These are phyloP conservation scores for Aureobasidium musti DNA, from an alignment of 2,329 filamentous ascomycete species.

Conservation along the genomic window DNA sequence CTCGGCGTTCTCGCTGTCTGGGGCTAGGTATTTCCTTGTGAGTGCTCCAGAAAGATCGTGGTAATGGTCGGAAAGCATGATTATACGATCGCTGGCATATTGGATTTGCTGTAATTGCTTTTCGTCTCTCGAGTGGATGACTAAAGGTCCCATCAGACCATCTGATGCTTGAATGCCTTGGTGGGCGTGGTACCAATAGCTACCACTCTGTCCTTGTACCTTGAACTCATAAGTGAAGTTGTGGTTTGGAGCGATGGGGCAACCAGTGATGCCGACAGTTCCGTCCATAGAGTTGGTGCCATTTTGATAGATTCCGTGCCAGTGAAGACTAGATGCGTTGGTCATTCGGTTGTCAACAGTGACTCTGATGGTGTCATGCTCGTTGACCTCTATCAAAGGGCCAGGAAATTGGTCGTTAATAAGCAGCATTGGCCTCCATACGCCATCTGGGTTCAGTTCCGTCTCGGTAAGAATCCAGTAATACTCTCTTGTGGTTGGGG, in stretches of 20 bases:
- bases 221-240: slow-evolving; percentile 65
- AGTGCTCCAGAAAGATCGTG: slow-evolving; percentile 56
- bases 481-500: slow-evolving; percentile 58
- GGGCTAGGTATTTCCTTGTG: slow-evolving; percentile 56
- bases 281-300: slow-evolving; percentile 69
- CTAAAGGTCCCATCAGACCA: slow-evolving; percentile 62
- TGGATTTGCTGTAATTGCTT: slow-evolving; percentile 46
- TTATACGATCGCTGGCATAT: slow-evolving; percentile 58
- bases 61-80: slow-evolving; percentile 69
- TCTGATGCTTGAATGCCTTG: slow-evolving; percentile 61
- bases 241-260: slow-evolving; percentile 59
- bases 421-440: slow-evolving; percentile 47
- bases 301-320: slow-evolving; percentile 69
- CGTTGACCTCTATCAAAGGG: slow-evolving; percentile 48
- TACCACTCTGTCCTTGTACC: slow-evolving; percentile 47
- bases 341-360: slow-evolving; percentile 62
- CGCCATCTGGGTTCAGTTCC: slow-evolving; percentile 61
- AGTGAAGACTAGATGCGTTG: slow-evolving; percentile 64
- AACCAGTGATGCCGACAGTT: slow-evolving; percentile 63
- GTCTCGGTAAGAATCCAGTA: slow-evolving; percentile 63
- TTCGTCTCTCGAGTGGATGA: slow-evolving; percentile 57
- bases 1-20: slow-evolving; percentile 56
- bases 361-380: slow-evolving; percentile 68
- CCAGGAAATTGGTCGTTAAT: slow-evolving; percentile 48
- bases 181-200: slow-evolving; percentile 66